A percentile compares a stretch with the other conserved stretches of the same genome.
Evolutionary conservation across 139 green algal species (phyloP).

Genomic region (Bryopsis sp.): DNA sequence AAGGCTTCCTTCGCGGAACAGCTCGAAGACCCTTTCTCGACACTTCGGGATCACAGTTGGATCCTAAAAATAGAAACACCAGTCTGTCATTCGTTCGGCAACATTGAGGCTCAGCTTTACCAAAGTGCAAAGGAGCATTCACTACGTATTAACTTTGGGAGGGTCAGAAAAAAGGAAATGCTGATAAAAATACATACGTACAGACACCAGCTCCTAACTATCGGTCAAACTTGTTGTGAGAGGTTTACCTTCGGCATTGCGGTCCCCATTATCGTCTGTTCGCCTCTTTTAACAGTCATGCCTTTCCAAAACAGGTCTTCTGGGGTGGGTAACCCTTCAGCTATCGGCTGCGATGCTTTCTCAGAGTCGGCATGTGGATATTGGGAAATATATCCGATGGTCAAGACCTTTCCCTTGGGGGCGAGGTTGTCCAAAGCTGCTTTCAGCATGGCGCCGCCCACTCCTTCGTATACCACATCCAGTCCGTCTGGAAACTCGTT

Average conservation of each 20-base stretch:
- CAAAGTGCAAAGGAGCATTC: no score
- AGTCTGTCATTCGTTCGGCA: no score
- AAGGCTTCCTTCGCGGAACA: not conserved
- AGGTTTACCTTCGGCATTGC: not conserved
- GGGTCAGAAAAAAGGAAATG: no score
- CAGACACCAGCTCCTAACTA: no score
- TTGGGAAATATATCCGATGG: slow-evolving; percentile 13
- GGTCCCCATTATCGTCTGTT: not conserved
- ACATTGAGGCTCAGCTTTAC: no score
- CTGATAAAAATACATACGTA: no score
- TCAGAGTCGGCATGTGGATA: slow-evolving; percentile 13
- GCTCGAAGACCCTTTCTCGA: not conserved
- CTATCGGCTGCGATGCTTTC: not conserved
- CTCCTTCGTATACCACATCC: slow-evolving; percentile 61
- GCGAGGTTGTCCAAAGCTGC: slow-evolving; percentile 35
- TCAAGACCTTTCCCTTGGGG: slow-evolving; percentile 36
- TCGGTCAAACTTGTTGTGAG: no score
- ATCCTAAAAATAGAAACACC: slow-evolving; percentile 9
- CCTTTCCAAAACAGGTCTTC: not conserved
- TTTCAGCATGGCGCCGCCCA: slow-evolving; percentile 45
- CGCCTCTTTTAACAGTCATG: not conserved
- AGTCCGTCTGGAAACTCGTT: slow-evolving; percentile 40
- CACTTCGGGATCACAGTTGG: not conserved
- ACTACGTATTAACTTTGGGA: no score
- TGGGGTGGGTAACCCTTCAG: not conserved